A percentile compares a stretch with the other conserved stretches of the same genome.
These are phyloP conservation scores for Leccinum holopus DNA, from an alignment of 1,284 basidiomycete genomes.

Conservation along the genomic window DNA sequence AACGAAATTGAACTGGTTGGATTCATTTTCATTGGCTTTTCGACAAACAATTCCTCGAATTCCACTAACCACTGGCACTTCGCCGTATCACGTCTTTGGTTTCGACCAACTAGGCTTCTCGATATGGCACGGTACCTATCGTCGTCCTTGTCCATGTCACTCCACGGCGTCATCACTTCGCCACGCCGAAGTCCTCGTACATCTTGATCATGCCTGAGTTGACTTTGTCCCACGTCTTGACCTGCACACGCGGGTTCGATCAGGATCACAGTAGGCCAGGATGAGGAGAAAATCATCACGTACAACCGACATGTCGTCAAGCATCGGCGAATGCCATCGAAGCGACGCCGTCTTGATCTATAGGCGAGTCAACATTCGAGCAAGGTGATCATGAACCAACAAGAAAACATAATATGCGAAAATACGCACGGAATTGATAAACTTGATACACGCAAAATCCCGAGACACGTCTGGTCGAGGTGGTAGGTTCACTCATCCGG, in stretches of 20 bases:
- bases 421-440: constrained; percentile 86
- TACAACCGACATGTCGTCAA: constrained; percentile 95
- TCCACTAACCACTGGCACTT: no score
- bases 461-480: constrained; percentile 11
- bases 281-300: constrained; percentile 18
- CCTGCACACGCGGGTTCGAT: constrained; percentile 40
- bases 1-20: no score
- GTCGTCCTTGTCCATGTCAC: no score
- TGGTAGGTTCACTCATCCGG: constrained; percentile 28
- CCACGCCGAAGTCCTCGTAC: constrained; percentile 59
- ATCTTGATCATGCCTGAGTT: constrained; percentile 99
- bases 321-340: constrained; percentile 98
- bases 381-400: neutral
- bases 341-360: constrained; percentile 95
- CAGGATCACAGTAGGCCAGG: neutral
- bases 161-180: no score
- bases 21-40: no score
- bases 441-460: constrained; percentile 95
- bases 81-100: no score
- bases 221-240: constrained; percentile 97
- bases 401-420: neutral
- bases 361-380: neutral
- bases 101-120: no score
- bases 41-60: no score
- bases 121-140: no score